Percentiles rank a stretch among this genome's conserved stretches.
These are phyloP conservation scores for Plectranthus barbatus DNA, from an alignment of 257 asterid species.

Conservation along the genomic window DNA sequence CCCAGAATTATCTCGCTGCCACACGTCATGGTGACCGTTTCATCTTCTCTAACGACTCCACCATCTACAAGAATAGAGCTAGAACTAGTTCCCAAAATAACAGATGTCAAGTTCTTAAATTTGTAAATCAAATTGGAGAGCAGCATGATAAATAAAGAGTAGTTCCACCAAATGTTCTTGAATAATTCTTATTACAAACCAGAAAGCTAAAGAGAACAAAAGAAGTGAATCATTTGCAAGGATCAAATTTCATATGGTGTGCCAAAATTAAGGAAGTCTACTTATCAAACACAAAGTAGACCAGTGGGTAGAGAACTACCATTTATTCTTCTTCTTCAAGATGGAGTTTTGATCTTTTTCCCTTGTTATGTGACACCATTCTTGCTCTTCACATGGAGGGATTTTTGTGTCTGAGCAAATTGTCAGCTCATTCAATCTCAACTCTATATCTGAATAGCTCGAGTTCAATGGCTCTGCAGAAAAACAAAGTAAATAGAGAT, in stretches of 20 bases:
- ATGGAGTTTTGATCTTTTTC: conserved; percentile 65
- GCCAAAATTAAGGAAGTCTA: background rate
- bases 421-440: conserved; percentile 42
- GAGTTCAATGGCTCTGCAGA: conserved; percentile 61
- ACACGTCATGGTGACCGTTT: conserved; percentile 48
- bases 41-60: conserved; percentile 46
- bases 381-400: conserved; percentile 40
- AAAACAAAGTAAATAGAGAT: conserved; percentile 9
- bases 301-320: conserved; percentile 26
- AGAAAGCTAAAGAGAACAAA: background rate
- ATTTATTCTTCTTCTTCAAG: conserved; percentile 47
- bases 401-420: conserved; percentile 45
- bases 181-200: background rate
- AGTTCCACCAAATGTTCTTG: background rate
- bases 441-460: conserved; percentile 50
- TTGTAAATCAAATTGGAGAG: background rate
- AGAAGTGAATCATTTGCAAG: background rate
- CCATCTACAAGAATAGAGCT: conserved; percentile 59
- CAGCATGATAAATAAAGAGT: background rate
- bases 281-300: background rate
- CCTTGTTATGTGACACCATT: conserved; percentile 87
- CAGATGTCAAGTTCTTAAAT: conserved; percentile 17
- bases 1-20: conserved; percentile 84
- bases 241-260: background rate
- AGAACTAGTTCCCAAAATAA: conserved; percentile 33